Percentiles rank a stretch among this genome's conserved stretches.
These are phyloP conservation scores for Botryosphaeria dothidea DNA, from an alignment of 2,329 filamentous ascomycete genomes.

Conservation along the genomic window DNA sequence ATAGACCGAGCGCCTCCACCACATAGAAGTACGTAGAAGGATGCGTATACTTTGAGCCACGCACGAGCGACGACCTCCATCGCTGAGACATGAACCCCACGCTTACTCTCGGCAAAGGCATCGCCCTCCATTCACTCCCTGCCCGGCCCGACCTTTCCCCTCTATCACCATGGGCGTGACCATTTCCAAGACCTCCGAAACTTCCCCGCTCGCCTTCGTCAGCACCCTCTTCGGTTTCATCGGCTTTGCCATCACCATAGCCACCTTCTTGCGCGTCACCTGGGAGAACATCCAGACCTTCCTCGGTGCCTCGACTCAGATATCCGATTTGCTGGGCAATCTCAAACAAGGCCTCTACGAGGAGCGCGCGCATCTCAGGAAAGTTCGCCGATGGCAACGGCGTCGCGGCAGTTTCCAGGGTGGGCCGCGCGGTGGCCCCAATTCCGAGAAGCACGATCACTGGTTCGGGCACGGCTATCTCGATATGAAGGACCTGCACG, in stretches of 20 bases:
- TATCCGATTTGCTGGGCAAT: slow-evolving; percentile 42
- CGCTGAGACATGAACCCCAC: neutral
- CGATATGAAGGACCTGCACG: slow-evolving; percentile 24
- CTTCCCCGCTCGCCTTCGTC: slow-evolving; percentile 38
- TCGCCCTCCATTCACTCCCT: neutral
- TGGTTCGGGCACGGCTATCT: slow-evolving; percentile 26
- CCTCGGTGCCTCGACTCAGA: slow-evolving; percentile 37
- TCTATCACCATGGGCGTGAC: slow-evolving; percentile 31
- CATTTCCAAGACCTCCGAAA: slow-evolving; percentile 27
- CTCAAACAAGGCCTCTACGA: slow-evolving; percentile 44
- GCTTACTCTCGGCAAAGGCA: neutral
- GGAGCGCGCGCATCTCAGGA: slow-evolving; percentile 39
- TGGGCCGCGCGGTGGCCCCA: slow-evolving; percentile 13
- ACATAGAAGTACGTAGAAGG: neutral
- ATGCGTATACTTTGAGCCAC: neutral
- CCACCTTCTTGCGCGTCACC: slow-evolving; percentile 44
- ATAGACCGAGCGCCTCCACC: neutral
- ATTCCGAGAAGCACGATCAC: slow-evolving; percentile 23
- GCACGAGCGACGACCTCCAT: neutral
- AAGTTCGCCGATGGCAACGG: slow-evolving; percentile 26
- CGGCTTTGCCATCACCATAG: slow-evolving; percentile 45
- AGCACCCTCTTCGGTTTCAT: slow-evolving; percentile 43
- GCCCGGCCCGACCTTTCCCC: neutral
- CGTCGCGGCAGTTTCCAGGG: slow-evolving; percentile 15
- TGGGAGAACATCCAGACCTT: slow-evolving; percentile 44